A percentile compares a stretch with the other conserved stretches of the same genome.
These are phyloP conservation scores for Iberis pinnata DNA, from an alignment of 345 rosid genomes.

Conservation along the genomic window DNA sequence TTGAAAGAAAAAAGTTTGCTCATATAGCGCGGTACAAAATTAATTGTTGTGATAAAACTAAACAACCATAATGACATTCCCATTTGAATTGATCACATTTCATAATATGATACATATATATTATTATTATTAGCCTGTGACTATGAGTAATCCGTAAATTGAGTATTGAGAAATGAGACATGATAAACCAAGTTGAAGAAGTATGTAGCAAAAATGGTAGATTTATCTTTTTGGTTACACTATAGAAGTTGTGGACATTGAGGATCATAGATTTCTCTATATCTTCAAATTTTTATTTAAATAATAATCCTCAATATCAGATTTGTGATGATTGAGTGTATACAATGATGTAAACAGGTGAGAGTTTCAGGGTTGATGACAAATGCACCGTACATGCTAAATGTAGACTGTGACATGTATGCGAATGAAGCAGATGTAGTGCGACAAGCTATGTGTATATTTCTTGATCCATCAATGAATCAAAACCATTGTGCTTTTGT, in stretches of 20 bases:
- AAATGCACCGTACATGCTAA: constrained; percentile 36
- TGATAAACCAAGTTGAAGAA: background rate
- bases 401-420: constrained; percentile 75
- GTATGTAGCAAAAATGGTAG: too few species aligned
- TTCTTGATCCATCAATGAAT: constrained; percentile 19
- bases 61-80: background rate
- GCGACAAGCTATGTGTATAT: constrained; percentile 45
- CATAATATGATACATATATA: background rate
- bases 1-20: too few species aligned
- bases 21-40: too few species aligned
- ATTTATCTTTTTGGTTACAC: too few species aligned
- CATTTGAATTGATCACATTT: background rate
- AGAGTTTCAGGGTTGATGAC: background rate
- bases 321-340: background rate
- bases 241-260: too few species aligned
- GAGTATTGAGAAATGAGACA: background rate
- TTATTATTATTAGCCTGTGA: background rate
- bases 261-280: too few species aligned
- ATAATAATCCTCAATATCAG: too few species aligned
- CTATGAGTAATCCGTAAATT: background rate
- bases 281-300: too few species aligned
- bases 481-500: constrained; percentile 38
- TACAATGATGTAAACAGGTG: background rate
- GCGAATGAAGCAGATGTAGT: constrained; percentile 46
- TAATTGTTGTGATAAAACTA: too few species aligned